phyloP scores from a whole-genome alignment of 768 basidiomycete genomes.

The Exidia glandulosa region DNA sequence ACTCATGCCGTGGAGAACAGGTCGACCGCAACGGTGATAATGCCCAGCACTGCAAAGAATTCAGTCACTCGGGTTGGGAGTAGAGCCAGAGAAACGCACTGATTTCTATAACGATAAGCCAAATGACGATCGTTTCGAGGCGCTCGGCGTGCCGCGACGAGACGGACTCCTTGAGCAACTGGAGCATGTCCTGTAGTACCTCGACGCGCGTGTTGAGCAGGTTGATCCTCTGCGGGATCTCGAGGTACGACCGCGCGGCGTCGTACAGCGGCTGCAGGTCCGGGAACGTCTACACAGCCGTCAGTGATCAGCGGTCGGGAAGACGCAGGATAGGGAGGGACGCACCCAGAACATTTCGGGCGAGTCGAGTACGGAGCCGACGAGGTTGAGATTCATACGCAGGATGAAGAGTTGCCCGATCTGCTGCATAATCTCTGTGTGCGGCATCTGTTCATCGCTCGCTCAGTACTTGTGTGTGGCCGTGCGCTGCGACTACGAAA shows the following conservation, averaged over 20 bases:
- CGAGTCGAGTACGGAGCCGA: conserved; percentile 93
- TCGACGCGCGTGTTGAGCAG: conserved; percentile 63
- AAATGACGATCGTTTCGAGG: conserved; percentile 87
- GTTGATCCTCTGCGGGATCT: conserved; percentile 89
- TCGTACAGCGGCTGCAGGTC: conserved; percentile 93
- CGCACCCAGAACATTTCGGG: conserved; percentile 93
- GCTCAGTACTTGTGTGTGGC: conserved; percentile 3
- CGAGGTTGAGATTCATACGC: conserved; percentile 88
- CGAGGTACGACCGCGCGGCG: conserved; percentile 86
- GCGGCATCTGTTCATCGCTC: conserved; percentile 22
- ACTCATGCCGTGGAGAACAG: conserved; percentile 22
- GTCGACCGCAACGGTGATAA: conserved; percentile 85
- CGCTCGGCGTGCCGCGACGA: conserved; percentile 84
- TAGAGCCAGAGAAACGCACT: conserved; percentile 30
- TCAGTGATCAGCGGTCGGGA: background rate
- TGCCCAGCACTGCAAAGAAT: conserved; percentile 56
- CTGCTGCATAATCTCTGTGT: conserved; percentile 89
- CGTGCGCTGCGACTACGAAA: conserved; percentile 4
- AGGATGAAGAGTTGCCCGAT: conserved; percentile 91
- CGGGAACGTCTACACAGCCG: conserved; percentile 63
- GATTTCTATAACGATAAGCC: conserved; percentile 81
- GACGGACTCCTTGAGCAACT: conserved; percentile 88
- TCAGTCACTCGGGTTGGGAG: no score
- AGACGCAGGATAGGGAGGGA: background rate
- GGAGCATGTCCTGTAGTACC: conserved; percentile 95